Percentiles rank a stretch among this genome's conserved stretches.
These are phyloP conservation scores for Lentinus polychrous DNA, from an alignment of 1,284 basidiomycete species.

Conservation along the genomic window DNA sequence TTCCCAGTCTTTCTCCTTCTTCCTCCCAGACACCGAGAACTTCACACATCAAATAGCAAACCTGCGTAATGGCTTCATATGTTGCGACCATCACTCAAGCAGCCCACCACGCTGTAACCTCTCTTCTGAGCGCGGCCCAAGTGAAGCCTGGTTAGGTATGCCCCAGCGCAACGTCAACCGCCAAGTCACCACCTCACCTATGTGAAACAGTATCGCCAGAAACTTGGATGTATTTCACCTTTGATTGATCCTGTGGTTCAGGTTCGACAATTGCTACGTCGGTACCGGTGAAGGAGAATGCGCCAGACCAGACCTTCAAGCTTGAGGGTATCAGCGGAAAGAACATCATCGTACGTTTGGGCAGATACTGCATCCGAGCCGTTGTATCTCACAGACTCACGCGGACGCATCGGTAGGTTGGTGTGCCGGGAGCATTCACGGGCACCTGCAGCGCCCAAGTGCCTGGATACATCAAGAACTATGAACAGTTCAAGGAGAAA, in stretches of 20 bases:
- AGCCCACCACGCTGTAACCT: constrained; percentile 48
- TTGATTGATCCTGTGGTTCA: too few species aligned
- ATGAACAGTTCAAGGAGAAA: constrained; percentile 57
- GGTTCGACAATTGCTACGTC: constrained; percentile 26
- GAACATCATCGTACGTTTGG: constrained; percentile 58
- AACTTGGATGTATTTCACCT: neutral
- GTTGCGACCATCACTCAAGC: constrained; percentile 38
- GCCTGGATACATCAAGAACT: constrained; percentile 58
- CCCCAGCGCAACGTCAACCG: neutral
- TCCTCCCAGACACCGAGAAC: constrained; percentile 2
- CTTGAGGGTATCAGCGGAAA: constrained; percentile 52
- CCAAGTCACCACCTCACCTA: too few species aligned
- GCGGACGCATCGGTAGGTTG: constrained; percentile 31
- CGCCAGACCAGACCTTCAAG: constrained; percentile 39
- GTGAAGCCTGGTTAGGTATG: constrained; percentile 37
- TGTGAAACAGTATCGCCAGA: neutral
- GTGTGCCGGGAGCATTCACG: constrained; percentile 61
- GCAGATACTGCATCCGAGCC: too few species aligned
- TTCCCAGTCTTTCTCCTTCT: neutral
- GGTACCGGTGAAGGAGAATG: constrained; percentile 53
- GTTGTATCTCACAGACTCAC: neutral
- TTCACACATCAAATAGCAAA: too few species aligned
- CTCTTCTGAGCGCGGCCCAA: constrained; percentile 39
- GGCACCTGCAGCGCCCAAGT: constrained; percentile 46
- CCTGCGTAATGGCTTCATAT: constrained; percentile 38